These are phyloP conservation scores for Phellopilus nigrolimitatus DNA, from an alignment of 1,284 basidiomycete species.

Conservation along the genomic window DNA sequence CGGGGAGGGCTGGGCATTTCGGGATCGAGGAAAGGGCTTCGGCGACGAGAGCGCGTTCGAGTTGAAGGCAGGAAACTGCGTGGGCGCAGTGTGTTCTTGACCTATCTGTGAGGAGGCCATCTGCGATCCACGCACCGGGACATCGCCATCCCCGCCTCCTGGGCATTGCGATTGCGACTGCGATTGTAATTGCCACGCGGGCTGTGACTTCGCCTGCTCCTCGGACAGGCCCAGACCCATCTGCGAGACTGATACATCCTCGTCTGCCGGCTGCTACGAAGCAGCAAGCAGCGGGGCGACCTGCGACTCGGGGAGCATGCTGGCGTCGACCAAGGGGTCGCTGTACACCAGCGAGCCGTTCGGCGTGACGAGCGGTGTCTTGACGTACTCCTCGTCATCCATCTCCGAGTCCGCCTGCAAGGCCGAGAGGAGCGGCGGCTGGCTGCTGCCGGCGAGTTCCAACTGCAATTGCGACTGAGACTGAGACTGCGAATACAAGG, in stretches of 20 bases:
- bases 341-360: conserved; percentile 46
- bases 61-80: not conserved
- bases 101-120: too few species aligned
- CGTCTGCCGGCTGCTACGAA: not conserved
- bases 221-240: too few species aligned
- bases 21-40: too few species aligned
- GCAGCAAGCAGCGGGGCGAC: not conserved
- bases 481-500: too few species aligned
- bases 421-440: conserved; percentile 23
- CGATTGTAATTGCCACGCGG: too few species aligned
- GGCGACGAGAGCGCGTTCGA: too few species aligned
- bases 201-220: too few species aligned
- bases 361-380: conserved; percentile 51
- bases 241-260: conserved; percentile 13
- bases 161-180: too few species aligned
- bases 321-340: conserved; percentile 6
- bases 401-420: conserved; percentile 32
- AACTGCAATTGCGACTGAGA: conserved; percentile 13
- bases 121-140: too few species aligned
- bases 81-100: not conserved
- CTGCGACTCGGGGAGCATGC: conserved; percentile 13
- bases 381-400: conserved; percentile 39
- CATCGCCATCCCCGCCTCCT: too few species aligned
- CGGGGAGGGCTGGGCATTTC: too few species aligned
- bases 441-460: not conserved